Evolutionary conservation across 495 filamentous ascomycete species (phyloP).

Genomic region (Hyphodiscus hymeniophilus): DNA sequence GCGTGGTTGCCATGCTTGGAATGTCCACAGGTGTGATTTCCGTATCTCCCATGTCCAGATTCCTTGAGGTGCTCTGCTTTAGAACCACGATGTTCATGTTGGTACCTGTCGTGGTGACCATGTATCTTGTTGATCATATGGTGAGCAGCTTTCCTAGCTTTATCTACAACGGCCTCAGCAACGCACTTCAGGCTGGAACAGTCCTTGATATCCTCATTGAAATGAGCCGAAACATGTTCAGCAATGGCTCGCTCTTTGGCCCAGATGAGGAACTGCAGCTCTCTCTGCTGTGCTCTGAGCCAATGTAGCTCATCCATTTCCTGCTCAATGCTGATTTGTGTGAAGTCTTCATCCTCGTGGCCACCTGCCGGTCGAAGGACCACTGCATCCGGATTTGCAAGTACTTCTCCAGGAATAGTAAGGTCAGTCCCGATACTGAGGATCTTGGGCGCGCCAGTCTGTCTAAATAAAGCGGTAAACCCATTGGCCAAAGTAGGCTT

Average conservation of each 20-base stretch:
- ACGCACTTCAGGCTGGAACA: conserved; percentile 24
- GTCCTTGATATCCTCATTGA: conserved; percentile 7
- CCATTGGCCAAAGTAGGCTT: conserved; percentile 27
- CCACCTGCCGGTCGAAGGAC: conserved; percentile 3
- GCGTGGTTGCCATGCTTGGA: conserved; percentile 3
- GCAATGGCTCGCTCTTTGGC: conserved; percentile 15
- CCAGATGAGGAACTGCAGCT: conserved; percentile 15
- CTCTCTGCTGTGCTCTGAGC: conserved; percentile 10
- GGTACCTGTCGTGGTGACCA: conserved; percentile 1
- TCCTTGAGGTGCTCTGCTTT: too few species aligned
- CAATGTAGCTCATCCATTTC: conserved; percentile 18
- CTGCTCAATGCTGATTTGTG: conserved; percentile 8
- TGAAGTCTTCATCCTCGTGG: not conserved
- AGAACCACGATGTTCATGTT: too few species aligned
- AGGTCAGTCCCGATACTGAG: conserved; percentile 27
- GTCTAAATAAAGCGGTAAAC: conserved; percentile 39
- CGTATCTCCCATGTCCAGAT: not conserved
- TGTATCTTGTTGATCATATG: conserved; percentile 10
- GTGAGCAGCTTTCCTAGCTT: conserved; percentile 11
- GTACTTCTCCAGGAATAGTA: conserved; percentile 11
- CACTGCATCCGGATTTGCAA: conserved; percentile 11
- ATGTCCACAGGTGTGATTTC: conserved; percentile 10
- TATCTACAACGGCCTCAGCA: conserved; percentile 8
- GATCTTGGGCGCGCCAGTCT: conserved; percentile 32
- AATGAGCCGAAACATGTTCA: conserved; percentile 2